Percentiles rank a stretch among this genome's conserved stretches.
These are phyloP conservation scores for Madurella mycetomatis DNA, from an alignment of 2,329 filamentous ascomycete species.

Conservation along the genomic window DNA sequence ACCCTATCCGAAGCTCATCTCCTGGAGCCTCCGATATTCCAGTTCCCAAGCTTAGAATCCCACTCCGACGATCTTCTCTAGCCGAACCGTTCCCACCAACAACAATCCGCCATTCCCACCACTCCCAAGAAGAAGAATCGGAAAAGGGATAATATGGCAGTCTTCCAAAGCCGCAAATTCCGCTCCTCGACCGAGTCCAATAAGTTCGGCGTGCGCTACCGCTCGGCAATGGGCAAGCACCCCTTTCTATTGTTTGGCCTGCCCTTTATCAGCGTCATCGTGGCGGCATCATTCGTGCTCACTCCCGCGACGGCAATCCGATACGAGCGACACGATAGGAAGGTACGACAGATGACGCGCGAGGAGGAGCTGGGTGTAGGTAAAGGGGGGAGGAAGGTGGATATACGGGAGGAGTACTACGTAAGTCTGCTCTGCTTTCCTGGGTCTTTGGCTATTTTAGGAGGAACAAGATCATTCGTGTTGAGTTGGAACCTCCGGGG, in stretches of 20 bases:
- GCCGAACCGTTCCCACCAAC: too few species aligned
- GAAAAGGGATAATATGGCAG: conserved; percentile 45
- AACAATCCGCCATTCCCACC: not conserved
- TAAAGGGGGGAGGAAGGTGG: conserved; percentile 64
- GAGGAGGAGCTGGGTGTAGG: conserved; percentile 84
- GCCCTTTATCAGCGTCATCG: conserved; percentile 84
- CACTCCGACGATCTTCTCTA: too few species aligned
- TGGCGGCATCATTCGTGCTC: conserved; percentile 88
- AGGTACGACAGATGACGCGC: conserved; percentile 76
- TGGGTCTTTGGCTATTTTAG: not conserved
- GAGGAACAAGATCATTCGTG: not conserved
- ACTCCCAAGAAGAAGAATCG: not conserved
- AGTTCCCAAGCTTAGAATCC: too few species aligned
- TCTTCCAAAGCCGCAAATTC: conserved; percentile 68
- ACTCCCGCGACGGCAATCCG: conserved; percentile 90
- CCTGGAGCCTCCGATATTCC: too few species aligned
- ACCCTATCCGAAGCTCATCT: too few species aligned
- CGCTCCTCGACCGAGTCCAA: conserved; percentile 61
- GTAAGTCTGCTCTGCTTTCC: conserved; percentile 44
- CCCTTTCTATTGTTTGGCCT: conserved; percentile 93
- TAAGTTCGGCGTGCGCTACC: conserved; percentile 71
- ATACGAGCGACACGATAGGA: conserved; percentile 89
- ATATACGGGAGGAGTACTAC: conserved; percentile 83
- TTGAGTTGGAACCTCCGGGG: too few species aligned
- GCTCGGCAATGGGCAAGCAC: conserved; percentile 66